Evolutionary conservation across 352 stramenopile genomes (phyloP), one percentile per base, ranked within the genome.

Genomic region (Phytophthora sansomeana): DNA sequence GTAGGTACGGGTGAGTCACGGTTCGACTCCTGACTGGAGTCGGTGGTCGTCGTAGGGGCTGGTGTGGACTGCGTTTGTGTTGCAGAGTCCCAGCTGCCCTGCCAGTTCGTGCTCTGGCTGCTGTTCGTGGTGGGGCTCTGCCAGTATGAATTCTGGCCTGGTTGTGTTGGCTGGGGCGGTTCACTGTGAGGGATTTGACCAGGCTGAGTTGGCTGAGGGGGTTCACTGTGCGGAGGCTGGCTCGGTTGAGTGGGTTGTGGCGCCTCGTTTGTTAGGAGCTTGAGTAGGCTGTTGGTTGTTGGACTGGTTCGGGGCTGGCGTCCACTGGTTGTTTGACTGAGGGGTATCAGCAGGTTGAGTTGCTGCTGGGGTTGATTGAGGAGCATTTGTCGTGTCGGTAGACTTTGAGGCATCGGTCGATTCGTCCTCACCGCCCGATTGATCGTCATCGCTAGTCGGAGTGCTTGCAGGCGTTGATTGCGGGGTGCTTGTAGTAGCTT

Each of bases 271-370:
- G 33, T 63, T 54, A 19, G 58, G 58, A 38, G 56, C 42, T 53
- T 63, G 53, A 6, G 53, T 60, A n/a, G 53, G 53, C 30, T 52
- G 38, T 17, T 54, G 39, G 58, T 59, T 47, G 39, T 67, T 59
- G 1, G 29, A 52, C 35, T 60, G 30, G 16, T 57, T 48, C 26
- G 58, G 49, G 11, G 57, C 26, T 9, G 57, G 57, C 1, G 58
- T 66, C 58, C 47, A 58, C 38, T 66, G 59, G 39, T 58, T 58
- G 50, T 67, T 62, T 8, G 52, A 59, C 30, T 58, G 46, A 21
- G 55, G 36, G 1, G 57, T 28, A 30, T 26, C 24, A 6, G 47
- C 38, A 32, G 36, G 39, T 33, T 58, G 36, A 14, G 32, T 49
- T 14, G 44, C 33, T 21, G 44, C 56, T 16, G 43, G 56, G 24